These are phyloP conservation scores for Oryza nivara DNA, from an alignment of 176 grass and related monocot genomes.

Conservation along the genomic window DNA sequence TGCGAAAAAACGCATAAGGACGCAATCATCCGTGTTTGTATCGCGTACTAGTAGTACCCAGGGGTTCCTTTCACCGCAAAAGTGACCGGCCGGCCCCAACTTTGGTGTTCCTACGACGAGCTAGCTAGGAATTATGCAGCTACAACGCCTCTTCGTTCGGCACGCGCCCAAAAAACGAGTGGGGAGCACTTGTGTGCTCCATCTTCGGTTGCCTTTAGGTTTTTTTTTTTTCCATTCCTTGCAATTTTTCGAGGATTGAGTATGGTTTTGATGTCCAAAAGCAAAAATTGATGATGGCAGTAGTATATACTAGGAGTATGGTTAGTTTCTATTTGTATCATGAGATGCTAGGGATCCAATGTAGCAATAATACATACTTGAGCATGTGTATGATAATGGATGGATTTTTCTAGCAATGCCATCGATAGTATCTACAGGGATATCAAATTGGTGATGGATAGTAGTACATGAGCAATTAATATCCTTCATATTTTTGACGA, in stretches of 20 bases:
- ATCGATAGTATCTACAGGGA: not conserved
- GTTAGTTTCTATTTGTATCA: not conserved
- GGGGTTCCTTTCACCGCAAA: slow-evolving; percentile 37
- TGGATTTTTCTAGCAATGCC: not conserved
- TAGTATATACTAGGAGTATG: not conserved
- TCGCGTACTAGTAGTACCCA: not conserved
- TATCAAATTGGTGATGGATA: not conserved
- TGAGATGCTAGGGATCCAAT: slow-evolving; percentile 4
- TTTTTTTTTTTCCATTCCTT: too few species aligned
- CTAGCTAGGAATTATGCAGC: not conserved
- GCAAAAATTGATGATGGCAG: not conserved
- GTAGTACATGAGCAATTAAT: too few species aligned
- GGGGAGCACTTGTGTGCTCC: not conserved
- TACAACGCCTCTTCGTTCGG: not conserved
- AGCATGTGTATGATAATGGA: not conserved
- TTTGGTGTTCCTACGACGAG: slow-evolving; percentile 26
- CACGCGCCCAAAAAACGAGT: not conserved
- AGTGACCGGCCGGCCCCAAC: not conserved
- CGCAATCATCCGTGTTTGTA: slow-evolving; percentile 51
- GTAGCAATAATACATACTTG: not conserved
- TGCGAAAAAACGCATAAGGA: slow-evolving; percentile 28
- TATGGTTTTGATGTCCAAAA: not conserved
- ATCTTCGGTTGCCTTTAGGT: too few species aligned
- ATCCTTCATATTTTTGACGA: too few species aligned
- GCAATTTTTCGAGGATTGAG: too few species aligned